Evolutionary conservation across 192 early-diverging fungal species (phyloP), one percentile per base, ranked within the genome.

Genomic region (Mortierella antarctica): DNA sequence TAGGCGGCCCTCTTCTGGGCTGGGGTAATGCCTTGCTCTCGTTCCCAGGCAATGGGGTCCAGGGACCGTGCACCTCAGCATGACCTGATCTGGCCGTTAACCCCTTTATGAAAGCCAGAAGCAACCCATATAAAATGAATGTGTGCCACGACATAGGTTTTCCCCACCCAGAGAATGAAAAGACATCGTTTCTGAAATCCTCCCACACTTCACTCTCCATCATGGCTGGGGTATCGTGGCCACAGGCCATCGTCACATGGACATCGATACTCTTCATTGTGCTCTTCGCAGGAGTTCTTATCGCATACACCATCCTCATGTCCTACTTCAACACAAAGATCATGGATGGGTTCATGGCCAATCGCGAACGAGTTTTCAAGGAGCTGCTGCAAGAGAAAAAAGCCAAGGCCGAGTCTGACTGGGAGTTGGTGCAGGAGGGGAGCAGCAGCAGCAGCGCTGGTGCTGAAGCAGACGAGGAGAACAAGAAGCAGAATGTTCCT

Each of bases 401-500:
- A 62, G 53, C 60, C 10, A 73, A 56, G 42, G 44, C 49, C 5
- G 18, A 61, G 10, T 11, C 5, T 5, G 57, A 23, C 13, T 47
- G 42, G 50, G 58, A 45, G 20, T 12, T 18, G 15, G 41, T 54
- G 11, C 17, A 56, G 5, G n/a, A 31, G 6, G 18, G 46, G 45
- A 41, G 61, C 40, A 56, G 31, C 14, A 49, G 50, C 17, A 65
- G 15, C 58, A 42, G 21, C n/a, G 23, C 39, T 12, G 67, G 39
- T 4, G 13, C 21, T 56, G 57, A 51, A 21, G 52, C 6, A 40
- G 41, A 78, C 15, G 55, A 55, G 52, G 20, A 53, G 21, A 58
- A 44, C 0, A 48, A 68, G 58, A 73, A 31, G 31, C 31, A 71
- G 13, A 83, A 88, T 46, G 65, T 44, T 4, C 85, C 84, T 42